phyloP scores from a whole-genome alignment of 441 rosid species.

The Brassica hybrid region DNA sequence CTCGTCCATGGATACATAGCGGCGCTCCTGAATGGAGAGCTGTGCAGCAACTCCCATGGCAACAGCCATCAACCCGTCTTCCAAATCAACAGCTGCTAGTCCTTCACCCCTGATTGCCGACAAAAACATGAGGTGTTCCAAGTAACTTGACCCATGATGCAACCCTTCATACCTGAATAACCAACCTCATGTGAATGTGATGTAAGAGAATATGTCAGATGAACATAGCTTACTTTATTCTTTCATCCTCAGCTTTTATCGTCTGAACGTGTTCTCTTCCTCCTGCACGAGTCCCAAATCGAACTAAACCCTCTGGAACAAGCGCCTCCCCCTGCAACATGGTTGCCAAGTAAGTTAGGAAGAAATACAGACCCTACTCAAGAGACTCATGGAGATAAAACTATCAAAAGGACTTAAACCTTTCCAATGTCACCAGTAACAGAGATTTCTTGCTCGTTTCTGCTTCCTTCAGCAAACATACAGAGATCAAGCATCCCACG shows the following conservation, averaged over 20 bases:
- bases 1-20: slow-evolving; percentile 69
- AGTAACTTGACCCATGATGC: slow-evolving; percentile 93
- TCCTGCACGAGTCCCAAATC: slow-evolving; percentile 58
- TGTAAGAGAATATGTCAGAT: background rate
- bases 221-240: slow-evolving; percentile 66
- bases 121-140: slow-evolving; percentile 87
- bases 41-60: slow-evolving; percentile 99
- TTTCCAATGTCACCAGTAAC: slow-evolving; percentile 83
- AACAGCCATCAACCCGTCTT: slow-evolving; percentile 89
- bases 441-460: slow-evolving; percentile 92
- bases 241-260: slow-evolving; percentile 69
- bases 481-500: slow-evolving; percentile 95
- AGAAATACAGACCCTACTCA: slow-evolving; percentile 18
- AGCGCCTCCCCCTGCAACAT: slow-evolving; percentile 84
- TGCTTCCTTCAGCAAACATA: slow-evolving; percentile 98
- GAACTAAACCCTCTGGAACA: slow-evolving; percentile 84
- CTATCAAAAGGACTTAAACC: no score
- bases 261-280: slow-evolving; percentile 78
- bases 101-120: slow-evolving; percentile 60
- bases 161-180: slow-evolving; percentile 74
- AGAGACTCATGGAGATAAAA: background rate
- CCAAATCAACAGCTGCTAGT: slow-evolving; percentile 76
- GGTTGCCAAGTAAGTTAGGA: slow-evolving; percentile 9
- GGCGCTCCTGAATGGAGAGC: slow-evolving; percentile 76
- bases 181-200: slow-evolving; percentile 1